Evolutionary conservation across 768 basidiomycete species (phyloP).

Genomic region (Panellus pusillus): DNA sequence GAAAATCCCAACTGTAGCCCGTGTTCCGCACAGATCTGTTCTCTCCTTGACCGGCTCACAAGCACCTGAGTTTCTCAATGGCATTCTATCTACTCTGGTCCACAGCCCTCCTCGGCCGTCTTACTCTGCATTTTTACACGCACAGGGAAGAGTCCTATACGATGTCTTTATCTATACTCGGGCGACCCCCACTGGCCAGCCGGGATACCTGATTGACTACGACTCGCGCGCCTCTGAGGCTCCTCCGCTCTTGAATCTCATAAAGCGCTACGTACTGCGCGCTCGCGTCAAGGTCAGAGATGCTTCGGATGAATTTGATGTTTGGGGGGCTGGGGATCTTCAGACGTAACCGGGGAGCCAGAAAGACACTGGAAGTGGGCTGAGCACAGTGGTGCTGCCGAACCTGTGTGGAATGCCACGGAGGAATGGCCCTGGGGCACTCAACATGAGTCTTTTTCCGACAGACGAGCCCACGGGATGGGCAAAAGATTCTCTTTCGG

Average conservation of each 20-base stretch:
- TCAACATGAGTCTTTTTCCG: conserved; percentile 50
- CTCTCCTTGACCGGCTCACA: conserved; percentile 81
- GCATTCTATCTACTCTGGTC: conserved; percentile 59
- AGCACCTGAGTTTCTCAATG: conserved; percentile 79
- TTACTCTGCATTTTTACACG: conserved; percentile 75
- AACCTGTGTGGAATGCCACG: conserved; percentile 65
- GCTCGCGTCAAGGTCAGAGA: conserved; percentile 85
- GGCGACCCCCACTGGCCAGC: conserved; percentile 39
- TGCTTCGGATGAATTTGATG: conserved; percentile 73
- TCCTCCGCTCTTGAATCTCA: conserved; percentile 59
- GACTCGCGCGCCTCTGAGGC: conserved; percentile 62
- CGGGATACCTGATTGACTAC: conserved; percentile 70
- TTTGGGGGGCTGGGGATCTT: conserved; percentile 82
- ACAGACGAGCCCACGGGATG: conserved; percentile 76
- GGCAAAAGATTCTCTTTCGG: conserved; percentile 69
- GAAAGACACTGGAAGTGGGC: conserved; percentile 50
- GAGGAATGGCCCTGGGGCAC: conserved; percentile 61
- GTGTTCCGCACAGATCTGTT: conserved; percentile 62
- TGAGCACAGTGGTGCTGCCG: conserved; percentile 66
- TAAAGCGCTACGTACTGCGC: conserved; percentile 85
- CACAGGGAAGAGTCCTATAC: conserved; percentile 90
- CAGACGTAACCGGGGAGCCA: conserved; percentile 33
- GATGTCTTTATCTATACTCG: conserved; percentile 84
- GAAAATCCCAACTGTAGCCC: conserved; percentile 55
- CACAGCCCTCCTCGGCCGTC: conserved; percentile 48